Evolutionary conservation across 257 asterid genomes (phyloP).

Genomic region (Fraxinus excelsior): DNA sequence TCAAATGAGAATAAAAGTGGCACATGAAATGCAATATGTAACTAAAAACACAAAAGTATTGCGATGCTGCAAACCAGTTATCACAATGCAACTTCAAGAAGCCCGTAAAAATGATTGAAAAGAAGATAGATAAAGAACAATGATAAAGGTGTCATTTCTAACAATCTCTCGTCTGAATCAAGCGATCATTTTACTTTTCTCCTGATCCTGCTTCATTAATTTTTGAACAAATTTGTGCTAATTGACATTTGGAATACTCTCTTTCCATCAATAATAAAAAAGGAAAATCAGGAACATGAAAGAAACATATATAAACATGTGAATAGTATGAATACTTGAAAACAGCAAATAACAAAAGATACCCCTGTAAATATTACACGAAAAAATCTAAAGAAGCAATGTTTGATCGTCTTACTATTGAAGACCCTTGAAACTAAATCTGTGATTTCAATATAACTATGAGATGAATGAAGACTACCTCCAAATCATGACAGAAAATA

Average conservation of each 20-base stretch:
- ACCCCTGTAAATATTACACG: not conserved
- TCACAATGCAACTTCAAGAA: not conserved
- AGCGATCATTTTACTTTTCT: not conserved
- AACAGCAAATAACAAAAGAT: not conserved
- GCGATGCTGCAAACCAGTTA: not conserved
- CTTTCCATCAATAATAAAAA: not conserved
- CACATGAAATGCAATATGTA: not conserved
- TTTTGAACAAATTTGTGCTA: not conserved
- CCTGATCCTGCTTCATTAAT: not conserved
- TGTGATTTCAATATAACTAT: not conserved
- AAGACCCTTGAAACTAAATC: not conserved
- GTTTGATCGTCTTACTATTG: not conserved
- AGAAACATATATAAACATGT: not conserved
- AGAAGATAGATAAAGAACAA: not conserved
- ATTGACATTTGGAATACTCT: not conserved
- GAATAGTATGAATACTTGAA: not conserved
- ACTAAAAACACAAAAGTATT: not conserved
- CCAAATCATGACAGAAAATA: not conserved
- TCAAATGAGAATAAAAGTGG: not conserved
- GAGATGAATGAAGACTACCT: not conserved
- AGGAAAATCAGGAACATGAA: not conserved
- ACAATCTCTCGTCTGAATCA: not conserved
- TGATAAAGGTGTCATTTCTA: not conserved
- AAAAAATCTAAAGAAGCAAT: not conserved
- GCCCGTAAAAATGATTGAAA: not conserved